phyloP scores from a whole-genome alignment of 306 rosid genomes.

The Gillenia trifoliata region DNA sequence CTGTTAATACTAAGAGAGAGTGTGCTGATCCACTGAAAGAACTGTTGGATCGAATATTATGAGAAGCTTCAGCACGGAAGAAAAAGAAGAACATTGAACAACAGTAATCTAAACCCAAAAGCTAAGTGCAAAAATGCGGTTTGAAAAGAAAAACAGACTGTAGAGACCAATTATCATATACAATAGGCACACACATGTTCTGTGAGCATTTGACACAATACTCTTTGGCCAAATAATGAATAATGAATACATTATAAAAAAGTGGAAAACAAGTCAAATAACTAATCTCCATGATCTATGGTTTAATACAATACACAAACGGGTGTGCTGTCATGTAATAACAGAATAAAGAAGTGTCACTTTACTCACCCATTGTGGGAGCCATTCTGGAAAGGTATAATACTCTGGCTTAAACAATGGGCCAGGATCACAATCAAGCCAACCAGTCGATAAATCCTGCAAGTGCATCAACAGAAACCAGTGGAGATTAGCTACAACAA shows the following conservation, averaged over 20 bases:
- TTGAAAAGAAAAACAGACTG: too few species aligned
- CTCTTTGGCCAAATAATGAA: background rate
- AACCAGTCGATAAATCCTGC: conserved; percentile 91
- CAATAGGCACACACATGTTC: background rate
- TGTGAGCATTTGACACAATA: background rate
- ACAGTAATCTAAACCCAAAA: background rate
- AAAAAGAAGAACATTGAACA: background rate
- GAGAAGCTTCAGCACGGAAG: background rate
- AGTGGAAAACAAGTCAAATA: background rate
- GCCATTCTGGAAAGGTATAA: conserved; percentile 58
- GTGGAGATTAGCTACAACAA: conserved; percentile 17
- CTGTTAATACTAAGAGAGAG: conserved; percentile 8
- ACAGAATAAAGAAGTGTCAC: conserved; percentile 6
- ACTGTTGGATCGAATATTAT: background rate
- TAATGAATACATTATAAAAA: background rate
- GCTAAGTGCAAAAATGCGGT: too few species aligned
- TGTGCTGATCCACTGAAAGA: background rate
- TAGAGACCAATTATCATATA: background rate
- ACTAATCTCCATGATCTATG: background rate
- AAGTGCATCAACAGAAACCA: conserved; percentile 22
- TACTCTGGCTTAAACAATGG: conserved; percentile 78
- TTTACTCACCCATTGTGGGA: conserved; percentile 66
- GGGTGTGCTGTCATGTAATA: background rate
- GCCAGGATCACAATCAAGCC: conserved; percentile 98
- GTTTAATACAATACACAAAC: background rate